Base-by-base conservation (phyloP, 2,329 filamentous ascomycete genomes). In the Beauveria pseudobassiana region DNA sequence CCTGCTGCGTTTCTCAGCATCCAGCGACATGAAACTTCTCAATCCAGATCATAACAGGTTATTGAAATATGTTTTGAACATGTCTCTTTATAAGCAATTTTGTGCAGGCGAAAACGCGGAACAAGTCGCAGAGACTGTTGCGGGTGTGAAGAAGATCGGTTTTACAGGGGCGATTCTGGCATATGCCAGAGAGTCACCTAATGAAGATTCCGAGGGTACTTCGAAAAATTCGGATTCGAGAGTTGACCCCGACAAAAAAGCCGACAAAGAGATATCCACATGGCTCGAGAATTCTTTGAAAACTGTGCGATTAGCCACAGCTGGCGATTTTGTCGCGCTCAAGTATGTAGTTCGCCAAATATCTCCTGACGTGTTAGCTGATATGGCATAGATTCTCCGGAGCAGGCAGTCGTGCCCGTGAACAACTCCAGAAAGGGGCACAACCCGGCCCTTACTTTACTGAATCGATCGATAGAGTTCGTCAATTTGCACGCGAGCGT, bases 51-150 rank as follows among this genome's bases (percentile, higher is more conserved):
- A 73, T 46, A 85, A 85, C 65, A 76, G 77, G 0, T 20, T 83
- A 0, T 70, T 84, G 14, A 72, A 76, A 28, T 69, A 72, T 12
- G 61, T 83, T 3, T 72, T 85, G 7, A 80, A 79, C 67, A 74
- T 77, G 62, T 83, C 81, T 0, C 82, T 80, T 4, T 79, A 73
- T 67, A 80, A 81, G 43, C 82, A 85, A 60, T 85, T 84, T 70
- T 85, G 82, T 64, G 78, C 80, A 0, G 82, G 82, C 1, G 78
- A 80, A 67, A 79, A 55, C 42, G 50, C 42, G 7, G 20, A 40
- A 3, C 22, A 61, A 18, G 43, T 61, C 12, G 28, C 40, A 14
- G 38, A 49, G 9, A 55, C 50, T 3, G 24, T 57, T 40, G 46
- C 38, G 2, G 8, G 18, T 6, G 48, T 30, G 8, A 62, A 58